These are phyloP conservation scores for Euptelea pleiosperma DNA, from an alignment of 164 flowering plant genomes.

Conservation along the genomic window DNA sequence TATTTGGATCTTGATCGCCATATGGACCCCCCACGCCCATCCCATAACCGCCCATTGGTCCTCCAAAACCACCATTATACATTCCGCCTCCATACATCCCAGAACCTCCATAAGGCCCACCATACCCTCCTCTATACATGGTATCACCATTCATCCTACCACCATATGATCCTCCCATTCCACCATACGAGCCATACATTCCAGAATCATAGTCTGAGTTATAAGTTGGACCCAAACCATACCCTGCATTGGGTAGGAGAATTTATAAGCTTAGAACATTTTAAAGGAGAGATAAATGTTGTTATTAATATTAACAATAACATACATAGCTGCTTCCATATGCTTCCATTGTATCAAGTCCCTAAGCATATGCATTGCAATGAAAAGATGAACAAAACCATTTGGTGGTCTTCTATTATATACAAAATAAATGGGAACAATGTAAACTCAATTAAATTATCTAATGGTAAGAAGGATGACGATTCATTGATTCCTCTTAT, in stretches of 20 bases:
- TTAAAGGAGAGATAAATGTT: background rate
- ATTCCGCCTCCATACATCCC: too few relatives aligned
- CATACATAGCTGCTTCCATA: constrained; percentile 62
- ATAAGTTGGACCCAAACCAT: constrained; percentile 45
- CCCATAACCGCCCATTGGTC: constrained; percentile 58
- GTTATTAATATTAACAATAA: constrained; percentile 8
- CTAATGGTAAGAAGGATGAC: too few relatives aligned
- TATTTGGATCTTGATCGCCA: constrained; percentile 86
- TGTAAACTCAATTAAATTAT: too few relatives aligned
- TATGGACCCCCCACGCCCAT: constrained; percentile 60
- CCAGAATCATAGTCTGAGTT: constrained; percentile 64
- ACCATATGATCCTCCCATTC: constrained; percentile 54
- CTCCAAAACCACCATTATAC: constrained; percentile 60
- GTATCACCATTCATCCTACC: constrained; percentile 41
- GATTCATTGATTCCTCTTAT: too few relatives aligned
- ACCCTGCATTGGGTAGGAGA: constrained; percentile 37
- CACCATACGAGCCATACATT: constrained; percentile 48
- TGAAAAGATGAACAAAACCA: too few relatives aligned
- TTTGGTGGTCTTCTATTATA: too few relatives aligned
- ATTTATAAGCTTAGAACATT: background rate
- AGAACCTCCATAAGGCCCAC: too few relatives aligned
- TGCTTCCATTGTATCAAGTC: too few relatives aligned
- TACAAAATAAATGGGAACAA: too few relatives aligned
- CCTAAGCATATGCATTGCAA: too few relatives aligned
- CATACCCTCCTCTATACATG: constrained; percentile 46